These are phyloP conservation scores for Zelopaecilomyces penicillatus DNA, from an alignment of 2,329 filamentous ascomycete genomes.

Conservation along the genomic window DNA sequence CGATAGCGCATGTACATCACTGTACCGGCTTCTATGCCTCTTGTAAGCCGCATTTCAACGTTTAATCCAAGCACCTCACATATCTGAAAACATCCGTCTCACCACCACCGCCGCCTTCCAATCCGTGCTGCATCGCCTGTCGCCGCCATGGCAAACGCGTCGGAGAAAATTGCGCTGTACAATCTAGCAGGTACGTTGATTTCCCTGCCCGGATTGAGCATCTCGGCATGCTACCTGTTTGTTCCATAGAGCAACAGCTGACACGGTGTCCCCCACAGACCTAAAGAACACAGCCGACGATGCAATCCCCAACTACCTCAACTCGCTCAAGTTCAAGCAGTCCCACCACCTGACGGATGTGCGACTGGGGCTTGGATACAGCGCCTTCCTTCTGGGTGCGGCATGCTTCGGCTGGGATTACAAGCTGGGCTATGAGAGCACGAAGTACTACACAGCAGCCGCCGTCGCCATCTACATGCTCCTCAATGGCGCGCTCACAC, in stretches of 20 bases:
- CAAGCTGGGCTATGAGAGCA: conserved; percentile 79
- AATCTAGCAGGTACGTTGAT: conserved; percentile 51
- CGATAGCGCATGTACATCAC: no score
- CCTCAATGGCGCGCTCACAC: conserved; percentile 68
- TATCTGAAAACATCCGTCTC: background rate
- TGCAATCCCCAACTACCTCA: conserved; percentile 87
- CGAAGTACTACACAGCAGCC: conserved; percentile 69
- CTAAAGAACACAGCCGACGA: conserved; percentile 97
- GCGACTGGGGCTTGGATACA: conserved; percentile 74
- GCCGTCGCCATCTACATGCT: conserved; percentile 74
- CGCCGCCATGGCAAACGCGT: conserved; percentile 23
- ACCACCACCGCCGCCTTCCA: no score
- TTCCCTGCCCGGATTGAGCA: background rate
- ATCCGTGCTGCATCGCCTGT: background rate
- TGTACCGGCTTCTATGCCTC: no score
- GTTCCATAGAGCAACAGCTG: background rate
- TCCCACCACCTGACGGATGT: conserved; percentile 74
- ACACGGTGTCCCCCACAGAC: conserved; percentile 45
- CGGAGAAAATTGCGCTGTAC: conserved; percentile 56
- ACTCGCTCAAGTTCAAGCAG: conserved; percentile 76
- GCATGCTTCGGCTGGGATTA: conserved; percentile 89
- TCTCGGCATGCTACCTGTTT: background rate
- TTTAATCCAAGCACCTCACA: no score
- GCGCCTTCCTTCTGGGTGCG: conserved; percentile 69
- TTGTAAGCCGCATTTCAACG: no score